Conservation (phyloP, 768 basidiomycete genomes). For the Boletus tylopilopsis region DNA sequence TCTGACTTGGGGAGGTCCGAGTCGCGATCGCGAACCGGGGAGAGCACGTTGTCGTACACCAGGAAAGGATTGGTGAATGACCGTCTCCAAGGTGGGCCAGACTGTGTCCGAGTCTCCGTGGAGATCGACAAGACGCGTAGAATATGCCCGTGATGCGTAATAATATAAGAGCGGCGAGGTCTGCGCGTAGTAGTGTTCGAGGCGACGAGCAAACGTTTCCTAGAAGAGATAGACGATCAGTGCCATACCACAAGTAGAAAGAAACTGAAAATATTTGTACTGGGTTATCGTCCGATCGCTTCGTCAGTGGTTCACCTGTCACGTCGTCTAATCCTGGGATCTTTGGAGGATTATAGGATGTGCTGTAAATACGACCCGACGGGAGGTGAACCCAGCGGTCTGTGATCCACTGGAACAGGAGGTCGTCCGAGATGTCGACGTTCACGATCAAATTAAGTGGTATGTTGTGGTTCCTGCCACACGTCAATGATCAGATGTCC, state of each 20-base stretch:
- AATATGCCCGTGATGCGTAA: constrained; percentile 45
- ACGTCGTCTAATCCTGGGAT: constrained; percentile 76
- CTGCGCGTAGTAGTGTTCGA: constrained; percentile 70
- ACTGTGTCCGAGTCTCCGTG: constrained; percentile 73
- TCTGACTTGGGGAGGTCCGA: constrained; percentile 17
- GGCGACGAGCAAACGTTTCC: constrained; percentile 75
- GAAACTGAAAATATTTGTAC: constrained; percentile 40
- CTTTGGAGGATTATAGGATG: constrained; percentile 79
- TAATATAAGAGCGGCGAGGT: constrained; percentile 81
- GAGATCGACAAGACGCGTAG: constrained; percentile 52
- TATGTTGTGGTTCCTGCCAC: constrained; percentile 50
- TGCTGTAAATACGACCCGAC: constrained; percentile 85
- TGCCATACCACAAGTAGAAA: background rate
- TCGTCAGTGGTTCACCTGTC: constrained; percentile 77
- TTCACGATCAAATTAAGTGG: constrained; percentile 79
- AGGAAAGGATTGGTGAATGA: constrained; percentile 54
- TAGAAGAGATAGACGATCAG: constrained; percentile 29
- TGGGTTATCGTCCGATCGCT: constrained; percentile 84
- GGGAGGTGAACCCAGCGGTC: constrained; percentile 84
- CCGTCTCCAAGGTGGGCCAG: constrained; percentile 72
- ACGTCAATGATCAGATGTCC: background rate
- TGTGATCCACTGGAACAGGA: constrained; percentile 77
- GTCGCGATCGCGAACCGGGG: constrained; percentile 10
- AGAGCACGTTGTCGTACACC: constrained; percentile 46
- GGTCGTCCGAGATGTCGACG: constrained; percentile 76